These are phyloP conservation scores for Raffaelea arxii DNA, from an alignment of 2,329 filamentous ascomycete species.

Conservation along the genomic window DNA sequence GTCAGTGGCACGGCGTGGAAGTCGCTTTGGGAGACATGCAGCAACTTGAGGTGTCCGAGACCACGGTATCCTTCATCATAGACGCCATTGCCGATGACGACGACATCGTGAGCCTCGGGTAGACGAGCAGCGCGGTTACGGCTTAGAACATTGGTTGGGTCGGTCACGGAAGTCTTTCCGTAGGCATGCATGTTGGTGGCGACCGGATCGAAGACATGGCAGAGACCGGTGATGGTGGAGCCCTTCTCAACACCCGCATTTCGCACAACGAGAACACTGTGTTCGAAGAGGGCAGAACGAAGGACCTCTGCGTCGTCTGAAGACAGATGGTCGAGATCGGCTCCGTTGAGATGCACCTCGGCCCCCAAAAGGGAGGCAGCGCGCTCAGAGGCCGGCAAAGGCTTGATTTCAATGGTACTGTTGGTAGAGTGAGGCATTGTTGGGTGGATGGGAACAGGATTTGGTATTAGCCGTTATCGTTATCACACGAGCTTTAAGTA, in stretches of 20 bases:
- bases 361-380: background rate
- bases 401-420: background rate
- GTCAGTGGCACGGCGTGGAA: slow-evolving; percentile 1
- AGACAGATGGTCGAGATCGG: background rate
- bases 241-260: background rate
- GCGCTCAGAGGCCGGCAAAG: background rate
- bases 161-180: slow-evolving; percentile 1
- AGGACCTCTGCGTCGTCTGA: background rate
- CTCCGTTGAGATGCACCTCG: background rate
- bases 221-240: slow-evolving; percentile 1
- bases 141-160: slow-evolving; percentile 1
- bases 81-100: slow-evolving; percentile 4
- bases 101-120: background rate
- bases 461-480: too few species aligned
- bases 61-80: slow-evolving; percentile 1
- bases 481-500: too few species aligned
- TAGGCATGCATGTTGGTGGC: slow-evolving; percentile 1
- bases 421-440: background rate
- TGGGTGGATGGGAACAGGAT: too few species aligned
- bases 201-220: slow-evolving; percentile 2
- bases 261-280: slow-evolving; percentile 4
- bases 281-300: background rate
- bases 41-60: background rate
- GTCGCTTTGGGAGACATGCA: slow-evolving; percentile 3
- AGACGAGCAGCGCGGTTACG: slow-evolving; percentile 1